Base-by-base conservation (phyloP, 495 filamentous ascomycete genomes). In the Aspergillus egyptiacus region DNA sequence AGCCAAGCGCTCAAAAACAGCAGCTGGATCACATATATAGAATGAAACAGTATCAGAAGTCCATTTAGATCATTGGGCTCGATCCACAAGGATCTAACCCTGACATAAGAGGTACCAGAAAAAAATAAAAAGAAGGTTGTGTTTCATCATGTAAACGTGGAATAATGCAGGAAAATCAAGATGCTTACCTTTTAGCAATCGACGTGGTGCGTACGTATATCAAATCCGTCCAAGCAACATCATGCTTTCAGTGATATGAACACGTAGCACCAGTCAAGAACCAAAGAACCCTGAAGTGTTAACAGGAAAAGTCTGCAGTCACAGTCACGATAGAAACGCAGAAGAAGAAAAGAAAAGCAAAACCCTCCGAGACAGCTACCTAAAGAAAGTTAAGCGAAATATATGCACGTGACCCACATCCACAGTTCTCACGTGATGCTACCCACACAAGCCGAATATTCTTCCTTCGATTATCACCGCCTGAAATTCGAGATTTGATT, bases 91-190 rank as follows among this genome's bases (percentile, higher is more conserved):
- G 64, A 59, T 60, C 61, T 40, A 55, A 55, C 61, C 64, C 75
- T 79, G 68, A 78, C 71, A 78, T 77, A 80, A 80, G 77, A 80
- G 77, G 77, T 80, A 79, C 76, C 77, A 80, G 77, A 80, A 79
- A 78, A 64, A 59, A 69, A 60, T 66, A 55, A 60, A 62, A 65
- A 57, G 62, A 63, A 59, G 55, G 61, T 59, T 59, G 27, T 69
- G 65, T 76, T 67, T 79, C 76, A 79, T 77, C 67, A 70, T 64
- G 22, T 17, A 51, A 55, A 38, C 18, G 10, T 33, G 0, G 30
- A 15, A 9, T 15, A 6, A 28, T 15, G 25, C 17, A 51, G 43
- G 25, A n/a, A 10, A 14, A 9, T 35, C 31, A 15, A 36, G 13
- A 20, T 36, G 43, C 43, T 36, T 36, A 46, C 43, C 43, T 46